phyloP scores from a whole-genome alignment of 495 filamentous ascomycete genomes.

The Hypoxylon fuscum region DNA sequence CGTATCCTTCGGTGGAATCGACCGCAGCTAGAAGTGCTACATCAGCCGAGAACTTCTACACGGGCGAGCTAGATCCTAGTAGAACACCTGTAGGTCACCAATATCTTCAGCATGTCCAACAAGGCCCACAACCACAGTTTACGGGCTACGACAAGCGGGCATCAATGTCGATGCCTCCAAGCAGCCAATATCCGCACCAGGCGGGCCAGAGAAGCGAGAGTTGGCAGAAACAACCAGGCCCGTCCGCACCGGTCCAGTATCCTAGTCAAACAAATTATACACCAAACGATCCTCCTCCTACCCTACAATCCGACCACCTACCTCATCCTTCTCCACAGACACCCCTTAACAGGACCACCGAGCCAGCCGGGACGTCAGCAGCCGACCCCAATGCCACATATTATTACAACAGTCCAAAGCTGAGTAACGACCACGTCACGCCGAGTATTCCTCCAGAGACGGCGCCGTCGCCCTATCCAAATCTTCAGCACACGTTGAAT shows the following conservation, averaged over 20 bases:
- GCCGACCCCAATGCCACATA: constrained; percentile 58
- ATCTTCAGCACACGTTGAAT: constrained; percentile 52
- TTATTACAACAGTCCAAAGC: constrained; percentile 56
- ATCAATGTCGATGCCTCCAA: constrained; percentile 46
- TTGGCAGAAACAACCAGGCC: constrained; percentile 49
- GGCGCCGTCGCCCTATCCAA: constrained; percentile 55
- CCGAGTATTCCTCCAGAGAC: constrained; percentile 48
- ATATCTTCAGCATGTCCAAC: constrained; percentile 49
- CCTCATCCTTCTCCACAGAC: constrained; percentile 47
- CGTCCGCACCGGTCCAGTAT: constrained; percentile 47
- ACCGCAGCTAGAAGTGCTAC: constrained; percentile 52
- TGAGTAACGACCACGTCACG: constrained; percentile 45
- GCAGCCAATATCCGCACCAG: constrained; percentile 58
- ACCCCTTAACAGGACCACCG: constrained; percentile 41
- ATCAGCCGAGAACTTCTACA: constrained; percentile 83
- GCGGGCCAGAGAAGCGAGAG: constrained; percentile 55
- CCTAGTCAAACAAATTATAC: constrained; percentile 48
- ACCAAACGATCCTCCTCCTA: constrained; percentile 37
- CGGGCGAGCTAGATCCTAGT: constrained; percentile 68
- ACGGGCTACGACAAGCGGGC: constrained; percentile 49
- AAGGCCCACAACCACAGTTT: constrained; percentile 49
- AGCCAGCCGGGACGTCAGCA: constrained; percentile 46
- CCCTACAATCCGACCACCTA: constrained; percentile 36
- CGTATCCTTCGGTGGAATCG: constrained; percentile 72
- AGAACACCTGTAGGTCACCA: constrained; percentile 49